These are phyloP conservation scores for Eucalyptus pauciflora DNA, from an alignment of 345 rosid species.

Conservation along the genomic window DNA sequence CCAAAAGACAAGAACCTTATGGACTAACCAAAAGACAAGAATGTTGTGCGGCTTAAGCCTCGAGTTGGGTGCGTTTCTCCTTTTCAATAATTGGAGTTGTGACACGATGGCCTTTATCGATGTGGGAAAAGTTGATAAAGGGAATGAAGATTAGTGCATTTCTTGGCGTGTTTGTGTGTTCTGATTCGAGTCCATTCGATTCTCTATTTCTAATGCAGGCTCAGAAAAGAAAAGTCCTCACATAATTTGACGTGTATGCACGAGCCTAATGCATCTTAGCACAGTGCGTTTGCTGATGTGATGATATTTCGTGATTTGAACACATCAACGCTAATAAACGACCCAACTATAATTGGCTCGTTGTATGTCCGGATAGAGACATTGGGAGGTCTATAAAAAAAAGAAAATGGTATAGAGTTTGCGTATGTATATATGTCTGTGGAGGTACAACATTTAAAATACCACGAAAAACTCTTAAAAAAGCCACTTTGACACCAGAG, in stretches of 20 bases:
- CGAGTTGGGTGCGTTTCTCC: not conserved
- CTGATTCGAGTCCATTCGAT: not conserved
- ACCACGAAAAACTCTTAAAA: not conserved
- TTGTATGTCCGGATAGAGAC: not conserved
- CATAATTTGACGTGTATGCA: not conserved
- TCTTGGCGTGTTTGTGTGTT: not conserved
- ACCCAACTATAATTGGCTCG: not conserved
- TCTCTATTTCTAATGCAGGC: not conserved
- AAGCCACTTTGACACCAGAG: not conserved
- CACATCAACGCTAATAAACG: not conserved
- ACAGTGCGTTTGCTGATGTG: not conserved
- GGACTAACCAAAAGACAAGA: not conserved
- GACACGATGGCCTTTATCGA: not conserved
- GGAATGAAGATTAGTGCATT: not conserved
- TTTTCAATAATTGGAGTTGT: not conserved
- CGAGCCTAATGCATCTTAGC: not conserved
- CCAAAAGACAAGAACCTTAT: not conserved
- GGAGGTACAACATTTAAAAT: not conserved
- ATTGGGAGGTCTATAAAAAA: not conserved
- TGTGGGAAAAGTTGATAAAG: not conserved
- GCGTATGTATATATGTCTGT: not conserved
- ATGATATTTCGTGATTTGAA: not conserved
- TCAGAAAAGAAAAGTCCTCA: not conserved
- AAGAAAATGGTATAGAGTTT: not conserved
- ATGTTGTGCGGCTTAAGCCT: not conserved